Conservation (phyloP, 495 filamentous ascomycete species). For the Podospora australis region DNA sequence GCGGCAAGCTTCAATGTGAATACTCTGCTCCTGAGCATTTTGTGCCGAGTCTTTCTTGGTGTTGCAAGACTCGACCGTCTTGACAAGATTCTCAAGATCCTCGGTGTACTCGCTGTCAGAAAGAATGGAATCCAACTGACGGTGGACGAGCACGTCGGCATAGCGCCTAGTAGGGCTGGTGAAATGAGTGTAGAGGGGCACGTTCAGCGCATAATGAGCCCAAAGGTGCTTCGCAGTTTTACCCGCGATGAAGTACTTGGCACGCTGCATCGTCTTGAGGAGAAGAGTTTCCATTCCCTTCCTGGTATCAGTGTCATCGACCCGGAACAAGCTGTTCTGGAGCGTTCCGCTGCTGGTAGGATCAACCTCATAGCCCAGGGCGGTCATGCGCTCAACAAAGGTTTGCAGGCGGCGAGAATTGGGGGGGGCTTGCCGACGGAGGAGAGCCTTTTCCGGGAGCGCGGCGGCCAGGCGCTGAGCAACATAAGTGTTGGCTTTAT, state of each 20-base stretch:
- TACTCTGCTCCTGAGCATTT: constrained; percentile 95
- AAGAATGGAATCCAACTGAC: constrained; percentile 83
- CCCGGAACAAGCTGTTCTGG: constrained; percentile 86
- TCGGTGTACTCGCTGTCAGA: constrained; percentile 85
- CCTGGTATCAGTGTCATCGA: constrained; percentile 78
- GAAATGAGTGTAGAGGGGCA: constrained; percentile 95
- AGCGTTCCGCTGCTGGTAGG: constrained; percentile 81
- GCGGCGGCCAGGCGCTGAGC: constrained; percentile 74
- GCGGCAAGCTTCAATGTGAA: constrained; percentile 96
- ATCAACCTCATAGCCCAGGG: constrained; percentile 82
- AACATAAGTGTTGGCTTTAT: constrained; percentile 84
- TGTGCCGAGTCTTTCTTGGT: constrained; percentile 98
- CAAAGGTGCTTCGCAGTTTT: constrained; percentile 66
- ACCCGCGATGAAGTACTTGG: constrained; percentile 84
- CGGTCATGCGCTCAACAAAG: constrained; percentile 88
- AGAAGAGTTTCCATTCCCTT: constrained; percentile 97
- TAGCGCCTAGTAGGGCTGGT: constrained; percentile 94
- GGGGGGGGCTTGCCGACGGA: constrained; percentile 78
- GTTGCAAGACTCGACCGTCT: constrained; percentile 94
- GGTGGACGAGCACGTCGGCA: constrained; percentile 89
- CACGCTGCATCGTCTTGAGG: constrained; percentile 88
- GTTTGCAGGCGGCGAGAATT: constrained; percentile 82
- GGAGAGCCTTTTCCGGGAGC: constrained; percentile 85
- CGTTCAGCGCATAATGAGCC: constrained; percentile 84
- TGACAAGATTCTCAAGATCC: constrained; percentile 78